These are phyloP conservation scores for Ganoderma multipileum DNA, from an alignment of 1,284 basidiomycete species.

Conservation along the genomic window DNA sequence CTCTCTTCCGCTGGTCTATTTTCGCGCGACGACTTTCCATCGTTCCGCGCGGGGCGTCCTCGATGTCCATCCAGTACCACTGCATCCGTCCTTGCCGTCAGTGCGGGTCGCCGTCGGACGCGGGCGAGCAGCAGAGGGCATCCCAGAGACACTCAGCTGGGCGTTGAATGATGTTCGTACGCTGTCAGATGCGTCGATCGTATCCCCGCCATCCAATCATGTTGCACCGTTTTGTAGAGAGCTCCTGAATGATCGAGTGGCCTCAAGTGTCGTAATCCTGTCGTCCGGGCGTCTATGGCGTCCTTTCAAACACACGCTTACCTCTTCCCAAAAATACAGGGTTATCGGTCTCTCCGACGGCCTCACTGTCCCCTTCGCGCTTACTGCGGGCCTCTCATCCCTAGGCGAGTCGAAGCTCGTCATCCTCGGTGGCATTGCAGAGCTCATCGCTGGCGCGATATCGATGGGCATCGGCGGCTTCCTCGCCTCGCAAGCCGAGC, in stretches of 20 bases:
- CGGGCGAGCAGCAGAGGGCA: background rate
- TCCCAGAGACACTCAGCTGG: background rate
- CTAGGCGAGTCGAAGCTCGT: constrained; percentile 90
- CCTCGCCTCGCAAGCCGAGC: constrained; percentile 95
- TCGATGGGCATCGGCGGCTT: constrained; percentile 98
- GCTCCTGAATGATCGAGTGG: background rate
- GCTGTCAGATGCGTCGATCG: background rate
- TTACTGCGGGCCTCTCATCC: constrained; percentile 90
- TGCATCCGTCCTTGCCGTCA: background rate
- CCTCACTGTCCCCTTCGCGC: constrained; percentile 92
- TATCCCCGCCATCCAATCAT: background rate
- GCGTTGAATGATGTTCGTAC: background rate
- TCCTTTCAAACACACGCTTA: constrained; percentile 8
- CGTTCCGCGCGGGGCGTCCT: background rate
- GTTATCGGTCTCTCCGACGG: constrained; percentile 97
- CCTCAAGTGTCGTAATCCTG: background rate
- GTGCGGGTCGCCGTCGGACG: background rate
- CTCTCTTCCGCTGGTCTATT: background rate
- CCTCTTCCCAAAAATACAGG: constrained; percentile 48
- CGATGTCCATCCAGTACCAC: background rate
- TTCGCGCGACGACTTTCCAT: background rate
- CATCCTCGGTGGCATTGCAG: constrained; percentile 90
- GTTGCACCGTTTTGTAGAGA: background rate
- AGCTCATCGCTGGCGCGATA: constrained; percentile 95
- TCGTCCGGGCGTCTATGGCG: background rate